phyloP scores from a whole-genome alignment of 2,329 filamentous ascomycete species.

The Apiospora phragmitis region DNA sequence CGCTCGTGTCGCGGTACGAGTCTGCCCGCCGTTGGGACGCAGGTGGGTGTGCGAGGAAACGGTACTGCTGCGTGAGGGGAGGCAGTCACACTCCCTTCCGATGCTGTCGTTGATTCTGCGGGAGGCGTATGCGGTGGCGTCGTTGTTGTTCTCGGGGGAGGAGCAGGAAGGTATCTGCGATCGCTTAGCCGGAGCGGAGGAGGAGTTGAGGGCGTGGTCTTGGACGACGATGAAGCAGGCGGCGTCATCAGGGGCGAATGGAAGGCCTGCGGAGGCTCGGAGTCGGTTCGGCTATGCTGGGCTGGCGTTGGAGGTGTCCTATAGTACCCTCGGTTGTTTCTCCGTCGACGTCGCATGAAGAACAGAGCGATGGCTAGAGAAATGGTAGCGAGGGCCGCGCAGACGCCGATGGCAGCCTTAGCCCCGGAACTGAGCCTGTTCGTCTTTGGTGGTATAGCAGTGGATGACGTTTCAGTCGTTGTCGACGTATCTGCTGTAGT shows the following conservation, averaged over 20 bases:
- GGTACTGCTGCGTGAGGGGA: not conserved
- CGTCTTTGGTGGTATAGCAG: conserved; percentile 6
- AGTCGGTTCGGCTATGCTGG: conserved; percentile 25
- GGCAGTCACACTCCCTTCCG: not conserved
- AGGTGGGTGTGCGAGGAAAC: conserved; percentile 31
- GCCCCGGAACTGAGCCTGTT: conserved; percentile 37
- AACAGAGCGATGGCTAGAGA: conserved; percentile 37
- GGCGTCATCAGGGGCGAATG: conserved; percentile 45
- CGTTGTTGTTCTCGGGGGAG: not conserved
- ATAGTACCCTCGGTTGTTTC: conserved; percentile 20
- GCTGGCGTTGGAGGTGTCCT: conserved; percentile 22
- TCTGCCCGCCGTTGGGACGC: conserved; percentile 37
- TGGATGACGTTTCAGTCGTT: not conserved
- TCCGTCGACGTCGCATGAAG: conserved; percentile 36
- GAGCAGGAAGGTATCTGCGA: conserved; percentile 38
- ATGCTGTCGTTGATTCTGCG: not conserved
- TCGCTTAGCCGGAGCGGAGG: conserved; percentile 48
- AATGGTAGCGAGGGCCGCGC: conserved; percentile 39
- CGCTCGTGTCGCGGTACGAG: conserved; percentile 35
- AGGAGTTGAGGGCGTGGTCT: conserved; percentile 38
- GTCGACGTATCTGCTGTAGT: too few species aligned
- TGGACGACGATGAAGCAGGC: conserved; percentile 29
- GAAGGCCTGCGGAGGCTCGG: conserved; percentile 32
- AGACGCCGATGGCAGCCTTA: conserved; percentile 47
- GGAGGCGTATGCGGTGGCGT: not conserved